Percentiles rank a stretch among this genome's conserved stretches.
Conservation (phyloP, 306 rosid species). For the cucumber (Cucumis sativus) region Cucumber_9930_V3 NC_026661.2:14856001-14856500, state of each 20-base stretch:
- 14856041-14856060: constrained; percentile 63
- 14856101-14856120: constrained; percentile 24
- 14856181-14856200: constrained; percentile 54
- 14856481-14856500: constrained; percentile 58
- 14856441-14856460: constrained; percentile 74
- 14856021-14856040: constrained; percentile 67
- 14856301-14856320: constrained; percentile 31
- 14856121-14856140: constrained; percentile 36
- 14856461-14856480: constrained; percentile 59
- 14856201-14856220: constrained; percentile 80
- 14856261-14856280: constrained; percentile 51
- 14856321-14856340: constrained; percentile 36
- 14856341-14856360: constrained; percentile 39
- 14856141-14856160: constrained; percentile 25
- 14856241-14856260: constrained; percentile 33
- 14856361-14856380: constrained; percentile 37
- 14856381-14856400: constrained; percentile 43
- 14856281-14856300: constrained; percentile 32
- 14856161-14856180: constrained; percentile 27
- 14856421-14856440: constrained; percentile 63
- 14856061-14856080: constrained; percentile 25
- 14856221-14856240: constrained; percentile 57
- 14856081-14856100: constrained; percentile 32
- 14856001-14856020: constrained; percentile 40
- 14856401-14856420: constrained; percentile 52